Evolutionary conservation across 192 early-diverging fungal genomes (phyloP).

Genomic region (Fimicolochytrium jonesii): DNA sequence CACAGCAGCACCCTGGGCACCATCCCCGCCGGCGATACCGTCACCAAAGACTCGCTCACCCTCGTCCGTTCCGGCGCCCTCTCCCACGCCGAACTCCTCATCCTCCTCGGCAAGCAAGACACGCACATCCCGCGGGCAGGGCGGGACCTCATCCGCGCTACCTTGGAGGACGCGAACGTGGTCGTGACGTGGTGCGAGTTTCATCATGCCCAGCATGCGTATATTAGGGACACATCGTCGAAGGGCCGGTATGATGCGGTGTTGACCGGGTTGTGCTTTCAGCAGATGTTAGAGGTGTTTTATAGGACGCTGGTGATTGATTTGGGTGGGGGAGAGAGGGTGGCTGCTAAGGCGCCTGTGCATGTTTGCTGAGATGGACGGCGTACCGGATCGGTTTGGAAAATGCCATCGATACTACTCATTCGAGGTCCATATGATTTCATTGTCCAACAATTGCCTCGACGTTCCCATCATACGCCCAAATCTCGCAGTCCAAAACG

Average conservation of each 20-base stretch:
- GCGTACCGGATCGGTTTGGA: no score
- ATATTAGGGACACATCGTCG: constrained; percentile 59
- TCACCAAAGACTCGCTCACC: constrained; percentile 43
- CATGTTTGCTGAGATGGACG: no score
- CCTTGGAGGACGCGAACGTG: constrained; percentile 46
- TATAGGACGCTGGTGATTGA: constrained; percentile 40
- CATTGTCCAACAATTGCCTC: no score
- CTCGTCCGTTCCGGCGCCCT: constrained; percentile 35
- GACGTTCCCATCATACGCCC: no score
- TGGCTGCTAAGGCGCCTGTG: no score
- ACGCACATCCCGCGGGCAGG: constrained; percentile 58
- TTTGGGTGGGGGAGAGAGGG: neutral
- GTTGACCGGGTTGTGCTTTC: constrained; percentile 53
- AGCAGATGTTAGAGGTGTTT: constrained; percentile 56
- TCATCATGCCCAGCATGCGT: constrained; percentile 60
- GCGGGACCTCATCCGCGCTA: constrained; percentile 51
- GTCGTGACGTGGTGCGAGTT: constrained; percentile 56
- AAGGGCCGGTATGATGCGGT: constrained; percentile 66
- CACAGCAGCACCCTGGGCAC: constrained; percentile 50
- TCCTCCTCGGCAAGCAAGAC: constrained; percentile 45
- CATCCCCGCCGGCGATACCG: no score
- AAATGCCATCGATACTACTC: no score
- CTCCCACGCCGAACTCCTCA: neutral
- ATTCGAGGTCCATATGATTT: no score
- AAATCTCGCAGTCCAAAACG: no score